phyloP scores from a whole-genome alignment of 2,329 filamentous ascomycete genomes.

The Zymoseptoria crescenta region DNA sequence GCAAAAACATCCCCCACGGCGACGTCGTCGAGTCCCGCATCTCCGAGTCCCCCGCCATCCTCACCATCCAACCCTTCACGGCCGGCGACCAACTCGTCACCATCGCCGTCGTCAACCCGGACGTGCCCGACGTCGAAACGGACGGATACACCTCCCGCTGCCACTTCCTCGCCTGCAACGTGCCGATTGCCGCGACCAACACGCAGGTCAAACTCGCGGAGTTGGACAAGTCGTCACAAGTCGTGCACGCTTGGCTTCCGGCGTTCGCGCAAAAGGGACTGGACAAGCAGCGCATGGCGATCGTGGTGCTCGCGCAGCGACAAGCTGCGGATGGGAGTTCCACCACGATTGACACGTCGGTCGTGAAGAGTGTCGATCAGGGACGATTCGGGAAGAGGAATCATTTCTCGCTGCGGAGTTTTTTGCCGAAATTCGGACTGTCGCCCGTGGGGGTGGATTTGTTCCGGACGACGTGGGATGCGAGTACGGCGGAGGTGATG shows the following conservation, averaged over 20 bases:
- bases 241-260: conserved; percentile 73
- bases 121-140: conserved; percentile 70
- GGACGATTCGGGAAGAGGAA: conserved; percentile 37
- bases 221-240: conserved; percentile 51
- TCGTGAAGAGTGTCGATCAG: conserved; percentile 58
- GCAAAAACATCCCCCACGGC: conserved; percentile 61
- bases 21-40: conserved; percentile 67
- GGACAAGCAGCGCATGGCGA: conserved; percentile 79
- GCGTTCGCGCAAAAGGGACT: conserved; percentile 83
- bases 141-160: conserved; percentile 74
- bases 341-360: conserved; percentile 43
- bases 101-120: conserved; percentile 78
- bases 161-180: conserved; percentile 76
- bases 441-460: conserved; percentile 73
- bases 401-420: conserved; percentile 66
- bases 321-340: conserved; percentile 35
- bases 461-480: conserved; percentile 87
- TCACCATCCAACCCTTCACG: conserved; percentile 81
- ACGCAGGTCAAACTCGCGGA: conserved; percentile 58
- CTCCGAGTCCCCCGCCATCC: conserved; percentile 64
- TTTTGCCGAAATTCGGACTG: conserved; percentile 62
- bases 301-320: conserved; percentile 77
- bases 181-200: conserved; percentile 54
- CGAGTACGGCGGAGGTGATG: conserved; percentile 82
- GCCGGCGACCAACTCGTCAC: conserved; percentile 73